Percentiles rank a stretch among this genome's conserved stretches.
These are phyloP conservation scores for Sporopachydermia quercuum DNA, from an alignment of 805 yeast species.

Conservation along the genomic window DNA sequence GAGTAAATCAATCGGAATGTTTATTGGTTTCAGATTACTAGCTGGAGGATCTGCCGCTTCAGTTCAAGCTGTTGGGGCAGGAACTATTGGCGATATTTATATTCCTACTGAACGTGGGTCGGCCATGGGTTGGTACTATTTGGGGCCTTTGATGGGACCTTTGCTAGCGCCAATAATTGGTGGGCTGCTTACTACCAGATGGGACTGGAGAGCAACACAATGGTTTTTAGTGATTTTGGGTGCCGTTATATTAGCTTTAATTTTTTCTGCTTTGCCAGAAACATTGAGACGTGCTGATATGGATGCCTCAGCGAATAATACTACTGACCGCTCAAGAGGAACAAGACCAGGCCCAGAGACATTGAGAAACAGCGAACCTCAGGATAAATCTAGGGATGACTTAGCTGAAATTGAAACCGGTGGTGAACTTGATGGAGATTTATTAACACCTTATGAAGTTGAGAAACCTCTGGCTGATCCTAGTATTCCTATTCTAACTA, in stretches of 20 bases:
- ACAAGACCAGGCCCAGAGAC: no score
- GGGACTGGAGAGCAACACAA: conserved; percentile 86
- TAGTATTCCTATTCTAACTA: conserved; percentile 2
- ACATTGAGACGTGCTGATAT: conserved; percentile 33
- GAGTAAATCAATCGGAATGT: conserved; percentile 41
- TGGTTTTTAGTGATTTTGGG: conserved; percentile 67
- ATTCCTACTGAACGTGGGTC: conserved; percentile 54
- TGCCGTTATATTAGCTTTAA: conserved; percentile 32
- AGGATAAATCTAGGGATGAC: not conserved
- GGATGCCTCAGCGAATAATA: not conserved
- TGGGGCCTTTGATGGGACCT: conserved; percentile 77
- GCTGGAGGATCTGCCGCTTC: conserved; percentile 75
- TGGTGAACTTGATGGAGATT: conserved; percentile 12
- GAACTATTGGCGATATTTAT: conserved; percentile 66
- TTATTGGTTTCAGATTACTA: conserved; percentile 55
- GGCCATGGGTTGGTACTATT: conserved; percentile 66
- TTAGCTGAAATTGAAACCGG: not conserved
- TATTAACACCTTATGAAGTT: conserved; percentile 10
- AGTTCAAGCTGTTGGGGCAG: conserved; percentile 84
- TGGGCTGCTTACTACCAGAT: conserved; percentile 50
- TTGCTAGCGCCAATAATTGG: conserved; percentile 68
- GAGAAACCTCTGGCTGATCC: conserved; percentile 11
- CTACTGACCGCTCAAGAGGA: no score
- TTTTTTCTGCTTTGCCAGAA: conserved; percentile 59
- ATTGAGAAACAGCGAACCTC: not conserved